A percentile compares a stretch with the other conserved stretches of the same genome.
Evolutionary conservation across 371 early-diverging fungal genomes (phyloP).

Genomic region (Umbelopsis sp.): DNA sequence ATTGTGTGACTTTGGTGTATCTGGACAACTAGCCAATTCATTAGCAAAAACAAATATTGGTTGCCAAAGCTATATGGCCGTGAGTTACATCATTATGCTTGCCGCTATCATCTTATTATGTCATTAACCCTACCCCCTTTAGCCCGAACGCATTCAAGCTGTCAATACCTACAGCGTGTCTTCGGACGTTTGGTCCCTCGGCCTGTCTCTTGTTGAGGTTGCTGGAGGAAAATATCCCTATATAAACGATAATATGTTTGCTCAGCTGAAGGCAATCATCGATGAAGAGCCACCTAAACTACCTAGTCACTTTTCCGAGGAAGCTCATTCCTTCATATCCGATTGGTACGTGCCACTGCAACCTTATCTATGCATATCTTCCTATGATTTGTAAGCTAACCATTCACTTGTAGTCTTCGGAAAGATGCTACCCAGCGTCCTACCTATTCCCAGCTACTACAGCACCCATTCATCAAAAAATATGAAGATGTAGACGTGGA

Average conservation of each 20-base stretch:
- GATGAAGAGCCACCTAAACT: slow-evolving; percentile 77
- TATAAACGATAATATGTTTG: slow-evolving; percentile 76
- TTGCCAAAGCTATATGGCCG: slow-evolving; percentile 95
- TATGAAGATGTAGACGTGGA: slow-evolving; percentile 70
- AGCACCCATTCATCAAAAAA: slow-evolving; percentile 75
- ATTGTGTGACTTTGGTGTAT: slow-evolving; percentile 91
- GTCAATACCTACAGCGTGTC: slow-evolving; percentile 74
- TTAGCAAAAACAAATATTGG: slow-evolving; percentile 94
- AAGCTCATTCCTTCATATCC: slow-evolving; percentile 80
- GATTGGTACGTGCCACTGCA: slow-evolving; percentile 53
- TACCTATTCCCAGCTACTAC: slow-evolving; percentile 70
- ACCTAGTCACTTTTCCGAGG: slow-evolving; percentile 71
- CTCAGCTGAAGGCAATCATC: slow-evolving; percentile 87
- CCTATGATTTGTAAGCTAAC: slow-evolving; percentile 5
- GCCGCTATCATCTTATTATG: neutral
- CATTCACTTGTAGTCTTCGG: slow-evolving; percentile 57
- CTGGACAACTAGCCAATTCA: slow-evolving; percentile 87
- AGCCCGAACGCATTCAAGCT: slow-evolving; percentile 80
- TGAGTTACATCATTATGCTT: slow-evolving; percentile 37
- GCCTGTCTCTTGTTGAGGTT: slow-evolving; percentile 91
- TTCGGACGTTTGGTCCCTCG: slow-evolving; percentile 91
- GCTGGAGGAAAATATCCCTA: slow-evolving; percentile 89
- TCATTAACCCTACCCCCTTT: slow-evolving; percentile 1
- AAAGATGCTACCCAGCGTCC: slow-evolving; percentile 77
- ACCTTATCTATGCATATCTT: neutral